A percentile compares a stretch with the other conserved stretches of the same genome.
These are phyloP conservation scores for Eimeria acervulina DNA, from an alignment of 169 alveolate species.

Conservation along the genomic window DNA sequence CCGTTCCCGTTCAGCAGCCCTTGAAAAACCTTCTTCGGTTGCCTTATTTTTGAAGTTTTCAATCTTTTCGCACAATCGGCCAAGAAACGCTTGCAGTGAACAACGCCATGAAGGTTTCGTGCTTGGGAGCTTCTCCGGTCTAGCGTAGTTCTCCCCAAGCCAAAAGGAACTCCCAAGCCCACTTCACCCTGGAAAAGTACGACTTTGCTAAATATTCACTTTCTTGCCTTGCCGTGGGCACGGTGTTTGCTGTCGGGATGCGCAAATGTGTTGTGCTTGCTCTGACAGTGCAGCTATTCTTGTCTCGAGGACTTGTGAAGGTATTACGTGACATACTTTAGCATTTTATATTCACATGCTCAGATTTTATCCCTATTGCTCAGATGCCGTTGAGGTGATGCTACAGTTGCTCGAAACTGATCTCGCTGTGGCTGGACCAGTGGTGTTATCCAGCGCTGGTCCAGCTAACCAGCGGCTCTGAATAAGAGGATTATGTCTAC, in stretches of 20 bases:
- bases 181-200: too few relatives aligned
- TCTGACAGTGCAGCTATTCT: not conserved
- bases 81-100: too few relatives aligned
- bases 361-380: not conserved
- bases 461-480: not conserved
- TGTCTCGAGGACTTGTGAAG: not conserved
- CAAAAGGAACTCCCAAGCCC: too few relatives aligned
- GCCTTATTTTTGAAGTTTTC: not conserved
- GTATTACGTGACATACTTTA: not conserved
- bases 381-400: not conserved
- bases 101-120: too few relatives aligned
- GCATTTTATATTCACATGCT: not conserved
- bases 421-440: not conserved
- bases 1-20: not conserved
- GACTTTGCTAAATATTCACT: too few relatives aligned
- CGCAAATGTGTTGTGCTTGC: not conserved
- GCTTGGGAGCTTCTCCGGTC: too few relatives aligned
- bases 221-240: not conserved
- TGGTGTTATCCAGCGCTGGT: slow-evolving; percentile 14
- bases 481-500: not conserved
- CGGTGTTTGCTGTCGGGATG: not conserved
- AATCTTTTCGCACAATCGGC: not conserved
- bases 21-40: not conserved
- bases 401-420: not conserved
- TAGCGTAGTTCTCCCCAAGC: too few relatives aligned